Evolutionary conservation across 768 basidiomycete species (phyloP).

Genomic region (Austroboletus eburneus): DNA sequence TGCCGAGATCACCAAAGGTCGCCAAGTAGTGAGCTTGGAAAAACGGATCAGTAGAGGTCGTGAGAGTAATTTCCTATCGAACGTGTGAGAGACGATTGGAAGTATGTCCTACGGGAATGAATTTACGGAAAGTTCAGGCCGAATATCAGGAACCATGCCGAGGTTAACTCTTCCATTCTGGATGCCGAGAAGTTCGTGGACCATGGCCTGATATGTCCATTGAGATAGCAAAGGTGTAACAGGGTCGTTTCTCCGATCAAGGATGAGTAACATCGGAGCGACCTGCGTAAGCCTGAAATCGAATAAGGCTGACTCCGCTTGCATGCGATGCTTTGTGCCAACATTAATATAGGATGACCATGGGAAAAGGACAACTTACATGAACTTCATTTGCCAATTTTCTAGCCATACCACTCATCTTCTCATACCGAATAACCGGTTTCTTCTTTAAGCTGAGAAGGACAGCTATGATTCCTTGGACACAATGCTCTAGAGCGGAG

Average conservation of each 20-base stretch:
- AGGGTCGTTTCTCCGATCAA: constrained; percentile 95
- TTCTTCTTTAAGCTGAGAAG: constrained; percentile 95
- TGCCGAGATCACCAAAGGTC: constrained; percentile 96
- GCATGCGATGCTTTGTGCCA: constrained; percentile 63
- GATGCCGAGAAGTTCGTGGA: constrained; percentile 91
- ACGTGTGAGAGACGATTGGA: constrained; percentile 11
- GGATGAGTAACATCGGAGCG: constrained; percentile 82
- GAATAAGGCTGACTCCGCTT: constrained; percentile 78
- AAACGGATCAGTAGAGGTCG: constrained; percentile 88
- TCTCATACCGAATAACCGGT: constrained; percentile 90
- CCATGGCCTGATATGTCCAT: constrained; percentile 99
- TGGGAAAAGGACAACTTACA: constrained; percentile 35
- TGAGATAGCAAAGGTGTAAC: constrained; percentile 94
- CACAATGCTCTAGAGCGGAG: constrained; percentile 67
- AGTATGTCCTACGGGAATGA: constrained; percentile 4
- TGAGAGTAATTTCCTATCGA: constrained; percentile 85
- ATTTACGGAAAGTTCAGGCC: constrained; percentile 78
- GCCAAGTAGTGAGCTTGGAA: constrained; percentile 86
- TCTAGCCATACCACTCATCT: constrained; percentile 88
- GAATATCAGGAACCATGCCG: constrained; percentile 77
- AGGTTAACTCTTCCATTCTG: constrained; percentile 91
- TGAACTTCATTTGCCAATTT: constrained; percentile 85
- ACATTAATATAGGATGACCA: constrained; percentile 5
- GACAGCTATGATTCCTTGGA: constrained; percentile 80
- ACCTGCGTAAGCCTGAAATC: constrained; percentile 90